Percentiles rank a stretch among this genome's conserved stretches.
Evolutionary conservation across 257 asterid genomes (phyloP).

Genomic region (Capsicum baccatum): DNA sequence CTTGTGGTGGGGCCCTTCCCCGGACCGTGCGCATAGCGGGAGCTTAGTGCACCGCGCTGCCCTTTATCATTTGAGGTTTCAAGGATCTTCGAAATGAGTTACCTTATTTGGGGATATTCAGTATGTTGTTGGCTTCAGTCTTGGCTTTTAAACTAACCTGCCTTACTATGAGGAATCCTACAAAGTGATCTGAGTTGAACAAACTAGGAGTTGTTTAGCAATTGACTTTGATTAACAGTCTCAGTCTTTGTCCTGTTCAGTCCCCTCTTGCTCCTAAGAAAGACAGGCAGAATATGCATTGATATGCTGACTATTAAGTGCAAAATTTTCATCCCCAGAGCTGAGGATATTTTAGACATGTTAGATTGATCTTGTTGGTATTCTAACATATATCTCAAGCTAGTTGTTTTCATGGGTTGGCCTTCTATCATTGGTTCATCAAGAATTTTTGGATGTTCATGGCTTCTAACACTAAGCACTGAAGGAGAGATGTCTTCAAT

Average conservation of each 20-base stretch:
- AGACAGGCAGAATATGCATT: background rate
- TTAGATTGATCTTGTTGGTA: background rate
- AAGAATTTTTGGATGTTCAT: conserved; percentile 1
- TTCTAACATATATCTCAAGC: background rate
- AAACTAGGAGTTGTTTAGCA: background rate
- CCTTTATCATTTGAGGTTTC: background rate
- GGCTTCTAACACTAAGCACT: background rate
- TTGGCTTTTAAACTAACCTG: background rate
- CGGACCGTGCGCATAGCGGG: too few relatives aligned
- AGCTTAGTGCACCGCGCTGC: too few relatives aligned
- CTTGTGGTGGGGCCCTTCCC: too few relatives aligned
- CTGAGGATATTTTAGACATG: background rate
- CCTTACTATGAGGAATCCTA: background rate
- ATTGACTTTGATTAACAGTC: background rate
- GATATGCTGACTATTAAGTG: background rate
- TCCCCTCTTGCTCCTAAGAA: background rate
- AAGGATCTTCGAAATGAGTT: background rate
- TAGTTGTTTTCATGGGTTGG: background rate
- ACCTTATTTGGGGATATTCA: background rate
- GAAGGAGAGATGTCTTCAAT: conserved; percentile 18
- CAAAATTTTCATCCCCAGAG: background rate
- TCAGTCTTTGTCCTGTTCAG: background rate
- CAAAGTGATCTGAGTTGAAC: background rate
- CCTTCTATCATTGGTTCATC: conserved; percentile 7
- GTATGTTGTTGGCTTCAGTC: background rate